Evolutionary conservation across 768 basidiomycete species (phyloP).

Genomic region (Leucosporidium yakuticum): DNA sequence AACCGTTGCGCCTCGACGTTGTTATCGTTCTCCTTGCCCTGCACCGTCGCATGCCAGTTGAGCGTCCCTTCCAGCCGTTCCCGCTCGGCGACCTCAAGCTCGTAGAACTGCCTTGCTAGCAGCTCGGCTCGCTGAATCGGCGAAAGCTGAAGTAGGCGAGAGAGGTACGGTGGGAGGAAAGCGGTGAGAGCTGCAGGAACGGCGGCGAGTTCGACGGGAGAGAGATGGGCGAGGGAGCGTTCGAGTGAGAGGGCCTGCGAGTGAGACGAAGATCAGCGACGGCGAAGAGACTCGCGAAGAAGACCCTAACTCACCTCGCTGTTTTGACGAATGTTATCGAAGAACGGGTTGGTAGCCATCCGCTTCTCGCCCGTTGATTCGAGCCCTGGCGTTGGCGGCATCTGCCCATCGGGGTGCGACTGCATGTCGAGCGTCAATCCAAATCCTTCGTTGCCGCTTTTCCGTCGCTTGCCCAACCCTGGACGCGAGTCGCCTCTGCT

Average conservation of each 20-base stretch:
- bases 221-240: constrained; percentile 31
- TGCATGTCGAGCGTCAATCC: constrained; percentile 1
- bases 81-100: constrained; percentile 86
- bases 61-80: constrained; percentile 79
- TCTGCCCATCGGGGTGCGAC: neutral
- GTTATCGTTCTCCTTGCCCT: neutral
- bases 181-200: constrained; percentile 13
- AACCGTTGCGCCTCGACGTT: constrained; percentile 24
- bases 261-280: neutral
- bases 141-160: constrained; percentile 15
- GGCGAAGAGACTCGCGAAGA: neutral
- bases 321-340: constrained; percentile 67
- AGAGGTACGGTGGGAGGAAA: constrained; percentile 32
- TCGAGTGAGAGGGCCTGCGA: constrained; percentile 35
- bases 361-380: constrained; percentile 4
- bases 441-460: constrained; percentile 20
- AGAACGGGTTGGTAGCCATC: constrained; percentile 70
- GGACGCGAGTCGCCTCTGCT: constrained; percentile 8
- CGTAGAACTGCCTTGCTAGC: constrained; percentile 88
- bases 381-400: neutral
- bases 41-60: constrained; percentile 64
- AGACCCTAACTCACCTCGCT: constrained; percentile 33
- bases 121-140: constrained; percentile 52
- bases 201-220: constrained; percentile 30
- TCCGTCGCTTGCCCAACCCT: constrained; percentile 26